phyloP scores from a whole-genome alignment of 805 yeast species.

The Kodamaea sagamina region DNA sequence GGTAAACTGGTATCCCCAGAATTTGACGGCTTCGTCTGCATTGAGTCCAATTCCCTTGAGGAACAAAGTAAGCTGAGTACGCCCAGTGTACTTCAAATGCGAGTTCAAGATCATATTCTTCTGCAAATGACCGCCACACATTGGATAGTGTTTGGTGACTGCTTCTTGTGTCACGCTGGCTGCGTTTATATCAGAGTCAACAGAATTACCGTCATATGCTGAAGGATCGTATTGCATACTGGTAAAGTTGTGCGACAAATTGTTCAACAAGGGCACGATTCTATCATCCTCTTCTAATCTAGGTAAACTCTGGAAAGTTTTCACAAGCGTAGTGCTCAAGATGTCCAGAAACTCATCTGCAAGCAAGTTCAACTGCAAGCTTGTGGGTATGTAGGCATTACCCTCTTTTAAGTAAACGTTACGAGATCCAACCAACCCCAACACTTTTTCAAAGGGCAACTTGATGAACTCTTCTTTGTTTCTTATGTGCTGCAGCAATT shows the following conservation, averaged over 20 bases:
- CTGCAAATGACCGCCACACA: conserved; percentile 74
- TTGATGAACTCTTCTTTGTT: conserved; percentile 68
- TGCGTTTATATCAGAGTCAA: conserved; percentile 55
- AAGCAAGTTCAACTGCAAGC: conserved; percentile 71
- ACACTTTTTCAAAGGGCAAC: conserved; percentile 83
- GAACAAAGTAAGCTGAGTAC: conserved; percentile 84
- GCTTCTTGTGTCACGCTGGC: conserved; percentile 56
- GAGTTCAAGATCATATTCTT: conserved; percentile 57
- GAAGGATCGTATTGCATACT: conserved; percentile 54
- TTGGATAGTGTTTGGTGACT: conserved; percentile 69
- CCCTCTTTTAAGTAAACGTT: conserved; percentile 69
- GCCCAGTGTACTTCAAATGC: conserved; percentile 79
- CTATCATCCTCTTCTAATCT: conserved; percentile 91
- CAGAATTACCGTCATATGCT: conserved; percentile 14
- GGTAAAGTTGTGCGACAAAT: conserved; percentile 59
- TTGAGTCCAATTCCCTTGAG: conserved; percentile 86
- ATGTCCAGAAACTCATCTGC: conserved; percentile 63
- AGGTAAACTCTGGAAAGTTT: conserved; percentile 77
- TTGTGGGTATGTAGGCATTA: conserved; percentile 79
- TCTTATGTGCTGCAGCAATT: conserved; percentile 50
- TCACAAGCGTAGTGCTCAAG: conserved; percentile 53
- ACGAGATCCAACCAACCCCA: conserved; percentile 74
- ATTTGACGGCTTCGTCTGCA: conserved; percentile 83
- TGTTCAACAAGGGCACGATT: conserved; percentile 77
- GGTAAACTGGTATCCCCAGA: conserved; percentile 79